Conservation (phyloP, 805 yeast genomes). For the Novakomyces olei region DNA sequence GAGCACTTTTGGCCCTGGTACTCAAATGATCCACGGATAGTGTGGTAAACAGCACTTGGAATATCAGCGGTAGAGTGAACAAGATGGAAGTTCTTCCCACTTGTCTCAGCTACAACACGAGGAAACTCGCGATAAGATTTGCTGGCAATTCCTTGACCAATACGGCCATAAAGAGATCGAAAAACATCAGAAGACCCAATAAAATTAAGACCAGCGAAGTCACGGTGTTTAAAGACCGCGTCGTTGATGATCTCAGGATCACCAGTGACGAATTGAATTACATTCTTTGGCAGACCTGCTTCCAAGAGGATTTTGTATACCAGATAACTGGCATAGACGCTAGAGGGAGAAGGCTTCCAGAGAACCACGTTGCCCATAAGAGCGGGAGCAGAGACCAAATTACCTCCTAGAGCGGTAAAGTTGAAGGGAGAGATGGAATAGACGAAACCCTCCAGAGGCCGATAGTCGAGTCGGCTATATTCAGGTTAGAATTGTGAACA, state of each 20-base stretch:
- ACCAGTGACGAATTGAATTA: constrained; percentile 84
- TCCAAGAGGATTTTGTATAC: constrained; percentile 63
- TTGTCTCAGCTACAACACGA: constrained; percentile 93
- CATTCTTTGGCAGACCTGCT: constrained; percentile 92
- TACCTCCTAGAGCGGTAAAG: constrained; percentile 94
- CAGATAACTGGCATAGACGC: constrained; percentile 75
- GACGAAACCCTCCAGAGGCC: constrained; percentile 93
- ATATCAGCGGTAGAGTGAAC: constrained; percentile 65
- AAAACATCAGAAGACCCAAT: constrained; percentile 90
- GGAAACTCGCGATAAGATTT: constrained; percentile 76
- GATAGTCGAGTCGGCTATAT: constrained; percentile 85
- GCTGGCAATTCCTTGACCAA: constrained; percentile 47
- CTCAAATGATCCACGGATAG: constrained; percentile 90
- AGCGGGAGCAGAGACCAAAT: constrained; percentile 89
- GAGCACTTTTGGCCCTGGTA: constrained; percentile 97
- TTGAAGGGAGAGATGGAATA: constrained; percentile 96
- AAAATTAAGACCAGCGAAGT: constrained; percentile 73
- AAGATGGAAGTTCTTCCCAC: constrained; percentile 93
- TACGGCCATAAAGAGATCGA: constrained; percentile 51
- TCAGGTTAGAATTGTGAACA: too few relatives aligned
- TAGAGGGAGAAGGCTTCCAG: constrained; percentile 92
- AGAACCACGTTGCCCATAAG: constrained; percentile 90
- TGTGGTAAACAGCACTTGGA: constrained; percentile 62
- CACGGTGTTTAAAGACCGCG: constrained; percentile 35
- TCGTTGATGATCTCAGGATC: constrained; percentile 61